phyloP scores from a whole-genome alignment of 352 stramenopile genomes.

The Phytophthora megakarya region DNA sequence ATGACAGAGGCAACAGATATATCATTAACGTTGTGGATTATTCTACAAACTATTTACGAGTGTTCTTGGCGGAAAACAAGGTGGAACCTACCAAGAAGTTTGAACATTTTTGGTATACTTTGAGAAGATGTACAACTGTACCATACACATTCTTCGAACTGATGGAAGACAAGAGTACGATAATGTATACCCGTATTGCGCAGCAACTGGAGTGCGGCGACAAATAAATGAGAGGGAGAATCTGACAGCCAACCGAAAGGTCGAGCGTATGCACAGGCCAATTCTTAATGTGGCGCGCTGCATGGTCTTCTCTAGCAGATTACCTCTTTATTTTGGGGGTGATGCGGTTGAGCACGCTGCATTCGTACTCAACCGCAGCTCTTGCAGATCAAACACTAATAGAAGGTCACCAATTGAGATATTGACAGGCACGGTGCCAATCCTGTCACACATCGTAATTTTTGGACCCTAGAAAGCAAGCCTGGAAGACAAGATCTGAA shows the following conservation, averaged over 20 bases:
- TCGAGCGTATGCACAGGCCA: not conserved
- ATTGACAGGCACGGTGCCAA: not conserved
- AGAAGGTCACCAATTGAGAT: not conserved
- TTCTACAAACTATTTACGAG: not conserved
- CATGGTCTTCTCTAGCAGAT: too few relatives aligned
- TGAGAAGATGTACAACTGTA: not conserved
- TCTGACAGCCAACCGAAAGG: too few relatives aligned
- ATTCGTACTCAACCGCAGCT: not conserved
- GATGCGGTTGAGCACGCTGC: not conserved
- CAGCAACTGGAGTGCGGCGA: too few relatives aligned
- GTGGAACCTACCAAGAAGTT: not conserved
- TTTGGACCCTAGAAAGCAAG: not conserved
- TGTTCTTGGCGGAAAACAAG: not conserved
- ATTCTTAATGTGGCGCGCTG: too few relatives aligned
- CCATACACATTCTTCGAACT: not conserved
- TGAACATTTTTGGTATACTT: not conserved
- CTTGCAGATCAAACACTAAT: not conserved
- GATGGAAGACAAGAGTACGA: not conserved
- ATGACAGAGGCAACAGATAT: not conserved
- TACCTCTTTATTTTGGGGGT: not conserved
- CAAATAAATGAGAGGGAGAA: too few relatives aligned
- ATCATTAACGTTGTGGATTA: not conserved
- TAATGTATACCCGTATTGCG: too few relatives aligned
- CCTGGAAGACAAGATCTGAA: not conserved
- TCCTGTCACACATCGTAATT: constrained; percentile 5